Percentiles rank a stretch among this genome's conserved stretches.
These are phyloP conservation scores for Calamus simplicifolius DNA, from an alignment of 176 grass and related monocot genomes.

Conservation along the genomic window DNA sequence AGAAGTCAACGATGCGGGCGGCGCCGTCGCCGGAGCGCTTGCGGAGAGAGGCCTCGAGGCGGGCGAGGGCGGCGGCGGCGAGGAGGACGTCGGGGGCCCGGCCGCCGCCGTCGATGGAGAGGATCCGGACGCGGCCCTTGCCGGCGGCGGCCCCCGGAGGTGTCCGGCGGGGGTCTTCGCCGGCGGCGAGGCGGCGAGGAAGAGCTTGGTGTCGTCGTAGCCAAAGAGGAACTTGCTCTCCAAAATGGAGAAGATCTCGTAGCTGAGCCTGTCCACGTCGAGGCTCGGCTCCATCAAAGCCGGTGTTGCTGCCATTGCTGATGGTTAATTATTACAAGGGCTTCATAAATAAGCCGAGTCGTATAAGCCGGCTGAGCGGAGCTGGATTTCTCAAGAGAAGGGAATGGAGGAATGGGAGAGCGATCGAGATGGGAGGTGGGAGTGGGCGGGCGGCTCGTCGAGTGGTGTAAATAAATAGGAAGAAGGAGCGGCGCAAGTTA, in stretches of 20 bases:
- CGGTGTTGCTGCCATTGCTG: conserved; percentile 8
- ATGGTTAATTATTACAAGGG: neutral
- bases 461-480: too few relatives aligned
- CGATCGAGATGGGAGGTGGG: too few relatives aligned
- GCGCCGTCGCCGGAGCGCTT: conserved; percentile 39
- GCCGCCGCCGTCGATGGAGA: conserved; percentile 87
- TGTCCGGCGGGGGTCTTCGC: neutral
- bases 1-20: conserved; percentile 62
- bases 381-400: too few relatives aligned
- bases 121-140: conserved; percentile 28
- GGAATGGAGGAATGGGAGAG: too few relatives aligned
- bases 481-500: too few relatives aligned
- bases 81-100: conserved; percentile 64
- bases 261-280: conserved; percentile 89
- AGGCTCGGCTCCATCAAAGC: conserved; percentile 17
- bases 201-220: conserved; percentile 68
- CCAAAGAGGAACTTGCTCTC: conserved; percentile 96
- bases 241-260: conserved; percentile 95
- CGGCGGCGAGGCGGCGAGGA: conserved; percentile 5
- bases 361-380: too few relatives aligned
- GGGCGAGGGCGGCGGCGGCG: conserved; percentile 49
- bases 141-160: neutral
- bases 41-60: conserved; percentile 59
- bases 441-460: too few relatives aligned
- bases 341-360: too few relatives aligned